These are phyloP conservation scores for Colletotrichum tropicale DNA, from an alignment of 2,329 filamentous ascomycete genomes.

Conservation along the genomic window DNA sequence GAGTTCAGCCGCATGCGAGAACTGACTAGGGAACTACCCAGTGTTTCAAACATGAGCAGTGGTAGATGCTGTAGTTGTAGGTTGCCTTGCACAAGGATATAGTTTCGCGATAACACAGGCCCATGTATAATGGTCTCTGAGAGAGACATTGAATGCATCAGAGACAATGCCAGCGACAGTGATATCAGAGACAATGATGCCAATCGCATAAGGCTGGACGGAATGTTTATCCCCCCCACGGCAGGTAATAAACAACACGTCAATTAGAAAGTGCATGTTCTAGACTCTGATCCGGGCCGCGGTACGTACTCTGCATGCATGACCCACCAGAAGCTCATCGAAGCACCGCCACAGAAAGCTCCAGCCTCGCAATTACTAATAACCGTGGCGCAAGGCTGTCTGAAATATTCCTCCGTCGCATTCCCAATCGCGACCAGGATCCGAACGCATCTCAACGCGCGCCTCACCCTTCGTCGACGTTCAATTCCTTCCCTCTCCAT, in stretches of 20 bases:
- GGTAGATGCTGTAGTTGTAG: neutral
- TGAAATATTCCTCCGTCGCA: constrained; percentile 15
- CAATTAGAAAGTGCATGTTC: neutral
- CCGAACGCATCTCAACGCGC: neutral
- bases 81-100: neutral
- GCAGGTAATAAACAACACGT: neutral
- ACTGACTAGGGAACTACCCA: neutral
- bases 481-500: neutral
- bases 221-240: neutral
- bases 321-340: neutral
- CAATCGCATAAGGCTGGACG: neutral
- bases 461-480: neutral
- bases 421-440: neutral
- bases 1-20: neutral
- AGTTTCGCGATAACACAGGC: neutral
- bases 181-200: neutral
- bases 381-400: constrained; percentile 14
- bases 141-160: neutral
- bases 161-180: neutral
- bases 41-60: constrained; percentile 1
- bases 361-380: constrained; percentile 17
- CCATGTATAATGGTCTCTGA: neutral
- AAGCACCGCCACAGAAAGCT: neutral
- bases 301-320: neutral
- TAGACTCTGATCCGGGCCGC: neutral